Conservation (phyloP, 148 eudicot species). For the Talinum fruticosum region DNA sequence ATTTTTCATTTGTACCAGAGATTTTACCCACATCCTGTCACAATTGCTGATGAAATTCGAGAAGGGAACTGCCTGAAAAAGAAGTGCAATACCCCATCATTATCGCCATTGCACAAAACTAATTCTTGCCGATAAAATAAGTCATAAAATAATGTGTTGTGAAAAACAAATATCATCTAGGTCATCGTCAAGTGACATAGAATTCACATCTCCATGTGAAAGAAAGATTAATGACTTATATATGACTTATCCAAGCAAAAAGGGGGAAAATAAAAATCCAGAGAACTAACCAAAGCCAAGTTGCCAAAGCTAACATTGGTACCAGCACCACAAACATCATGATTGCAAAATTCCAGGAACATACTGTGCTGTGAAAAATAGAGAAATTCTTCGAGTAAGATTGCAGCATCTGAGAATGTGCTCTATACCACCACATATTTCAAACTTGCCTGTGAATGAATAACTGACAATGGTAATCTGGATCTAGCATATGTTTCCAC, state of each 20-base stretch:
- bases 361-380: constrained; percentile 51
- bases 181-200: neutral
- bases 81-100: constrained; percentile 7
- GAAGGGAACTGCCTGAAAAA: constrained; percentile 69
- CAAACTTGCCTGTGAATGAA: constrained; percentile 46
- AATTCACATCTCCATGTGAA: neutral
- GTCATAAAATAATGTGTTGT: neutral
- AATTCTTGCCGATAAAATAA: neutral
- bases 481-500: constrained; percentile 67
- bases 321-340: constrained; percentile 47
- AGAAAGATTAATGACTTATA: neutral
- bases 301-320: constrained; percentile 27
- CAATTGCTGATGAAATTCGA: constrained; percentile 48
- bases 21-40: constrained; percentile 47
- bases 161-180: neutral
- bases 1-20: constrained; percentile 27
- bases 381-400: constrained; percentile 9
- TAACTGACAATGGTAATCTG: constrained; percentile 41
- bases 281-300: constrained; percentile 54
- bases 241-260: neutral
- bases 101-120: neutral
- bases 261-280: neutral
- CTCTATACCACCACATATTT: constrained; percentile 10
- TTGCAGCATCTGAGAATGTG: neutral
- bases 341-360: constrained; percentile 67